Evolutionary conservation across 1,284 basidiomycete species (phyloP), one percentile per base, ranked within the genome.

Genomic region (Ganoderma sp.): DNA sequence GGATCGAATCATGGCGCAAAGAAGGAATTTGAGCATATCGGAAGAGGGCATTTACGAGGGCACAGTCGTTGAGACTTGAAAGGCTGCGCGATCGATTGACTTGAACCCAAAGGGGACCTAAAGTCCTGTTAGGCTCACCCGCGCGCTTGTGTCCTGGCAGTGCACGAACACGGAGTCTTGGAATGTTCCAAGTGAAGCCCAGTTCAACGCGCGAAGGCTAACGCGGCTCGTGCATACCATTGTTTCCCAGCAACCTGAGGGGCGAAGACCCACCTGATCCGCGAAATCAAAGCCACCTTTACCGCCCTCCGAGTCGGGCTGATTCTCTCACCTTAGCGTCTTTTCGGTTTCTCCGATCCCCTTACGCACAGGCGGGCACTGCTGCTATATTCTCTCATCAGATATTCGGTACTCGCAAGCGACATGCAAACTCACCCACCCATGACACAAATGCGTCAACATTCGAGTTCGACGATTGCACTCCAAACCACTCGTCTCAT

Each of bases 21-120:
- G 22, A 14, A 25, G 22, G 22, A 22, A 52, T 25, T 12, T 25
- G 10, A 28, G 48, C 25, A 22, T 12, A 28, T 28, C 25, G 6
- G 12, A 41, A 34, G 34, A n/a, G 41, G 22, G 3, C 8, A 32
- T 41, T 17, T 37, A 10, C 54, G 19, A 19, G 17, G 6, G 37
- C 37, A 59, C 9, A n/a, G 32, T 58, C 37, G 19, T 39, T 56
- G 34, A n/a, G 19, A 58, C 8, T 39, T 56, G 34, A n/a, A 37
- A 58, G 4, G 32, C 56, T 58, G 56, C 56, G 56, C 56, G 19
- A 58, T 39, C 56, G 56, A 58, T 39, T n/a, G 45, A 17, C 25
- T 32, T 19, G 32, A 15, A n/a, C 48, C 22, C 22, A 22, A n/a
- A 50, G n/a, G 37, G 37, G 25, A 10, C 25, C 19, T 22, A 12